A percentile compares a stretch with the other conserved stretches of the same genome.
These are phyloP conservation scores for Ophiorrhiza pumila DNA, from an alignment of 257 asterid species.

Conservation along the genomic window DNA sequence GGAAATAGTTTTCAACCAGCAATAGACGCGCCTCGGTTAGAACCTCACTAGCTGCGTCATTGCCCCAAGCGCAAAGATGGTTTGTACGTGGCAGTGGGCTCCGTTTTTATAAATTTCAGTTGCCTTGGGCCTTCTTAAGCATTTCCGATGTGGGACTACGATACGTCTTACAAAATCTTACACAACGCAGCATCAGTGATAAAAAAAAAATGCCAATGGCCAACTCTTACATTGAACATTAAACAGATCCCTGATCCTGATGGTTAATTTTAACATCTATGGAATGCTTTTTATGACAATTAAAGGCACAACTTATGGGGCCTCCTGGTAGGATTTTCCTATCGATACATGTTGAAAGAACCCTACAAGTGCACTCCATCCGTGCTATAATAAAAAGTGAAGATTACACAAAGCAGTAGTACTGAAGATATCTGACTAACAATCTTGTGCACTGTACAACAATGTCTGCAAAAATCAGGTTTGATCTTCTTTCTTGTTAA, in stretches of 20 bases:
- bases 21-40: slow-evolving; percentile 42
- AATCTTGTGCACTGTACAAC: not conserved
- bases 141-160: slow-evolving; percentile 34
- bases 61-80: slow-evolving; percentile 41
- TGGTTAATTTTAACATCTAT: not conserved
- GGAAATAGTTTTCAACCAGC: slow-evolving; percentile 40
- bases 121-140: not conserved
- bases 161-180: too few relatives aligned
- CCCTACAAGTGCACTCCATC: not conserved
- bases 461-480: slow-evolving; percentile 1
- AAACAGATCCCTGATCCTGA: not conserved
- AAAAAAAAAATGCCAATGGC: too few relatives aligned
- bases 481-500: slow-evolving; percentile 5
- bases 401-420: not conserved
- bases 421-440: not conserved
- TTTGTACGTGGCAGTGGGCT: accelerated
- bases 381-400: not conserved
- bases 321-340: too few relatives aligned
- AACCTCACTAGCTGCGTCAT: slow-evolving; percentile 40
- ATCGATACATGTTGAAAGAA: not conserved
- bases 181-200: too few relatives aligned
- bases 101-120: not conserved
- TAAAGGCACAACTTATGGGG: too few relatives aligned
- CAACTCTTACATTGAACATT: too few relatives aligned
- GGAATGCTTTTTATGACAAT: not conserved